A percentile compares a stretch with the other conserved stretches of the same genome.
phyloP scores from a whole-genome alignment of 257 asterid genomes.

The Primulina tabacum region DNA sequence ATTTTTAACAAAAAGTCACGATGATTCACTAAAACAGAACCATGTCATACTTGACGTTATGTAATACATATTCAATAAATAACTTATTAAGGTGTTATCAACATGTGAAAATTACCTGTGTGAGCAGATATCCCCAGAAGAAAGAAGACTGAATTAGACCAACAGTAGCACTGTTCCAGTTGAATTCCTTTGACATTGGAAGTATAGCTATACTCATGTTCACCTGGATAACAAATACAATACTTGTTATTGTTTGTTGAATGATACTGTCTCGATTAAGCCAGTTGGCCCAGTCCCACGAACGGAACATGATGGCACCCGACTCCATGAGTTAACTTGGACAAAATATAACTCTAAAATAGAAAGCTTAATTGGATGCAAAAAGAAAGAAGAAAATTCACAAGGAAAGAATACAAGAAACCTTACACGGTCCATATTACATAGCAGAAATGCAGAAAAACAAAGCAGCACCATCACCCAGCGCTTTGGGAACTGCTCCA shows the following conservation, averaged over 20 bases:
- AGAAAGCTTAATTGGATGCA: constrained; percentile 8
- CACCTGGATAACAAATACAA: constrained; percentile 53
- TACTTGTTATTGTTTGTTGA: constrained; percentile 14
- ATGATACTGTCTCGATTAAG: constrained; percentile 6
- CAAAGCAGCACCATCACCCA: constrained; percentile 95
- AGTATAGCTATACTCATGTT: constrained; percentile 99
- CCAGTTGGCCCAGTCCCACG: background rate
- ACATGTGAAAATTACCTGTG: constrained; percentile 61
- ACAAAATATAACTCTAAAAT: constrained; percentile 18
- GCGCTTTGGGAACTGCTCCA: constrained; percentile 83
- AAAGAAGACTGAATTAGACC: constrained; percentile 97
- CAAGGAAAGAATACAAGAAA: constrained; percentile 10
- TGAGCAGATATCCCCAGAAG: constrained; percentile 99
- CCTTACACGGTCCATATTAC: constrained; percentile 99
- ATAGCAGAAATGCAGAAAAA: constrained; percentile 80
- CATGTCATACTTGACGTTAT: constrained; percentile 8
- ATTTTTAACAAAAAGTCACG: background rate
- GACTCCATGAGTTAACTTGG: constrained; percentile 9
- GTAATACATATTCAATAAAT: constrained; percentile 12
- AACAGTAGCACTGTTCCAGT: constrained; percentile 96
- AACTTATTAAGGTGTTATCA: constrained; percentile 11
- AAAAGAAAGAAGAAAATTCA: constrained; percentile 1
- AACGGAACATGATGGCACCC: constrained; percentile 9
- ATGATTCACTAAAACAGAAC: constrained; percentile 17
- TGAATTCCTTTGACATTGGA: constrained; percentile 96